A percentile compares a stretch with the other conserved stretches of the same genome.
Conservation (phyloP, 2,329 filamentous ascomycete species). For the Penicillium thymicola region DNA sequence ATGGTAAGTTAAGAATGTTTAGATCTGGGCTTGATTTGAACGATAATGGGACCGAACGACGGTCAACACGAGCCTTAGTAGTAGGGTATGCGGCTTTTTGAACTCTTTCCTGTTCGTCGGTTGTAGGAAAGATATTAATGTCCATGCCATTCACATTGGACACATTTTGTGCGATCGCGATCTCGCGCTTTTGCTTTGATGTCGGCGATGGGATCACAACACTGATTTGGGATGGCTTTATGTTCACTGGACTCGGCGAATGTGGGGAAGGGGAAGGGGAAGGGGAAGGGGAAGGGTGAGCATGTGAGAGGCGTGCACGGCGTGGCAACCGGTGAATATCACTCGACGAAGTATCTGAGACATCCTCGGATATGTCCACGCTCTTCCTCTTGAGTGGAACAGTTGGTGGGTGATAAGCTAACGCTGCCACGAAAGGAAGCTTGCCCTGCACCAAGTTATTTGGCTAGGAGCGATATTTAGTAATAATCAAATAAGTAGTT, state of each 20-base stretch:
- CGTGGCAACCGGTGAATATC: background rate
- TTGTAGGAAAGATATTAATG: background rate
- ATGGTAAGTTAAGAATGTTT: background rate
- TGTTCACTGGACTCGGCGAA: background rate
- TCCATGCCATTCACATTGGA: background rate
- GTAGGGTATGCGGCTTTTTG: background rate
- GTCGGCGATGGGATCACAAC: constrained; percentile 6
- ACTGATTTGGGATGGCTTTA: background rate
- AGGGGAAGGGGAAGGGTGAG: background rate
- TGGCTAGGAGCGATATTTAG: background rate
- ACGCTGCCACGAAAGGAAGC: constrained; percentile 6
- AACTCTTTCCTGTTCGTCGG: background rate
- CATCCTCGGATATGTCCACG: background rate
- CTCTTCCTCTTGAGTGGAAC: constrained; percentile 2
- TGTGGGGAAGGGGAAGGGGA: background rate
- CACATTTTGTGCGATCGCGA: background rate
- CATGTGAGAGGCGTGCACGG: background rate
- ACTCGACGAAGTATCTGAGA: background rate
- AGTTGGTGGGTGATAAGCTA: constrained; percentile 18
- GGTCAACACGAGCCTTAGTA: background rate
- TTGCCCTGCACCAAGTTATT: background rate
- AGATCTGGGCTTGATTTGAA: background rate
- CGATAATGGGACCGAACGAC: background rate
- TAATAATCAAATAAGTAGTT: background rate
- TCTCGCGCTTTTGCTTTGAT: background rate